Percentiles rank a stretch among this genome's conserved stretches.
phyloP scores from a whole-genome alignment of 495 filamentous ascomycete genomes.

The Neurospora discreta region DNA sequence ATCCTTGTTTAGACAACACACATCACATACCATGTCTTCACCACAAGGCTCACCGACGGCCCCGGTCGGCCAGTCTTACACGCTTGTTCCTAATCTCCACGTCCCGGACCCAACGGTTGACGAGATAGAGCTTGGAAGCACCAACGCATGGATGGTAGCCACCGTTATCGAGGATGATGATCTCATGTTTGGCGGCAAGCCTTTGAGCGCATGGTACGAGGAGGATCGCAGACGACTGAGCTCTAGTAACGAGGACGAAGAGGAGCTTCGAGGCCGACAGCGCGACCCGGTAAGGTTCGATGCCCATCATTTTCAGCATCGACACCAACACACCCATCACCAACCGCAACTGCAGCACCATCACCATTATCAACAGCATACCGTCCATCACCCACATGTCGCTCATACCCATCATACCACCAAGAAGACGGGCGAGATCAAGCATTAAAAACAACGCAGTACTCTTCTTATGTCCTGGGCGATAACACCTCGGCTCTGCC shows the following conservation, averaged over 20 bases:
- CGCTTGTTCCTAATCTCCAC: slow-evolving; percentile 21
- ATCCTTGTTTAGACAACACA: not conserved
- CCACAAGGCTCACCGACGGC: slow-evolving; percentile 15
- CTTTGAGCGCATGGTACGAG: slow-evolving; percentile 44
- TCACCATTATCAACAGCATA: slow-evolving; percentile 7
- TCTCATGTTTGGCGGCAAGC: slow-evolving; percentile 46
- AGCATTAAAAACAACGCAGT: slow-evolving; percentile 2
- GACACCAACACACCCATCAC: slow-evolving; percentile 5
- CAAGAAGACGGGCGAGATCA: slow-evolving; percentile 6
- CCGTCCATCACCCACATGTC: not conserved
- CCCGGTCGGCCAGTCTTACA: slow-evolving; percentile 20
- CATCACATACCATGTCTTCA: slow-evolving; percentile 14
- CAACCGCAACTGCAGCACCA: slow-evolving; percentile 3
- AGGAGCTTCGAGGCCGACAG: slow-evolving; percentile 34
- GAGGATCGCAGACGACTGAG: slow-evolving; percentile 34
- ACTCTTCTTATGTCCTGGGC: not conserved
- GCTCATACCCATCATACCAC: slow-evolving; percentile 2
- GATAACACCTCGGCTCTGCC: not conserved
- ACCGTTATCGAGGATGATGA: slow-evolving; percentile 47
- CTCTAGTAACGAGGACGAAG: slow-evolving; percentile 21
- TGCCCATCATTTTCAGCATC: slow-evolving; percentile 9
- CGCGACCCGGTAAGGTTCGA: slow-evolving; percentile 17
- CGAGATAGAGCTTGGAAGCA: slow-evolving; percentile 24
- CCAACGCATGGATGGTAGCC: slow-evolving; percentile 36
- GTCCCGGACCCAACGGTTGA: slow-evolving; percentile 23